Evolutionary conservation across 257 asterid genomes (phyloP).

Genomic region (Echites panduratus): DNA sequence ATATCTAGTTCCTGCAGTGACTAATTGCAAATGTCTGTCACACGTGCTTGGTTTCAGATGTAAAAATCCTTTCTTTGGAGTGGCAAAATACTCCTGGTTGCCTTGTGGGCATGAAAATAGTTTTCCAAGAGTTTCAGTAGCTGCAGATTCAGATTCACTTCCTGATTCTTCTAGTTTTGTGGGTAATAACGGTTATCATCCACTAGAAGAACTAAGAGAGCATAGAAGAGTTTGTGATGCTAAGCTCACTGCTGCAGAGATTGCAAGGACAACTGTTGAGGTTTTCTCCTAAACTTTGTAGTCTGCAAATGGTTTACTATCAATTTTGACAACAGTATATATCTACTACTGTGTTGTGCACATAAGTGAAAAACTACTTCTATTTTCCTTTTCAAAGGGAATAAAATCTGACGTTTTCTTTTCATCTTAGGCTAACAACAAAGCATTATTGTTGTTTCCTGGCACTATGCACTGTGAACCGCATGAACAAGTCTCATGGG

Average conservation of each 20-base stretch:
- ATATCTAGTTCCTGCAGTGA: background rate
- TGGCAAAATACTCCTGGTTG: slow-evolving; percentile 35
- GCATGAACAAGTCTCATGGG: slow-evolving; percentile 69
- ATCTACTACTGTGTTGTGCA: background rate
- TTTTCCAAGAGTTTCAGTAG: slow-evolving; percentile 55
- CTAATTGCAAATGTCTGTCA: background rate
- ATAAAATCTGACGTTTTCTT: slow-evolving; percentile 20
- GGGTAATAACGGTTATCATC: slow-evolving; percentile 54
- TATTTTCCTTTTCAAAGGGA: background rate
- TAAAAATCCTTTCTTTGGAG: slow-evolving; percentile 48
- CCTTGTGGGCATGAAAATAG: slow-evolving; percentile 37
- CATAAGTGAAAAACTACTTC: slow-evolving; percentile 2
- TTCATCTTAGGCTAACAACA: slow-evolving; percentile 47
- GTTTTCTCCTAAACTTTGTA: slow-evolving; percentile 24
- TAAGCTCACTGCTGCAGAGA: slow-evolving; percentile 63
- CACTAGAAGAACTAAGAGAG: slow-evolving; percentile 68
- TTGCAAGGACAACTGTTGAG: slow-evolving; percentile 75
- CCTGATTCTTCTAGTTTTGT: slow-evolving; percentile 58
- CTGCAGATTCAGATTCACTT: slow-evolving; percentile 81
- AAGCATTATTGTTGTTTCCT: slow-evolving; percentile 58
- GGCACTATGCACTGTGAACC: slow-evolving; percentile 63
- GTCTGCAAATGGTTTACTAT: slow-evolving; percentile 8
- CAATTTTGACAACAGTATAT: background rate
- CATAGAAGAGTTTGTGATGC: slow-evolving; percentile 38
- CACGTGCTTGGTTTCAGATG: slow-evolving; percentile 40